phyloP scores from a whole-genome alignment of 2,329 filamentous ascomycete species.

The Penicillium paneum region DNA sequence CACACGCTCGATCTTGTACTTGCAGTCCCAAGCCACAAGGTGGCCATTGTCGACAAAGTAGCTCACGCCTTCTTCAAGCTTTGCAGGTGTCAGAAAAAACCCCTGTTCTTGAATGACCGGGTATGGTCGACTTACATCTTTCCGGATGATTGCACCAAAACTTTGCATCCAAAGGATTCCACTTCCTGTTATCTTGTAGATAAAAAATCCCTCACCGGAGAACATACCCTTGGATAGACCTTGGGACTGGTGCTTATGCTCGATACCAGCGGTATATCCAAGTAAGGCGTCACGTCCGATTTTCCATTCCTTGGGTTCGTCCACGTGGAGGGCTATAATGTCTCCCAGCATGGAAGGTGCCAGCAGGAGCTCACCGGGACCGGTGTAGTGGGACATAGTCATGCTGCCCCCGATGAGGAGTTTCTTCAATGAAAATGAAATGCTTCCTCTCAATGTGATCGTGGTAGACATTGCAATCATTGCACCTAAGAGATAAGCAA shows the following conservation, averaged over 20 bases:
- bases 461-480: constrained; percentile 96
- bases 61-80: constrained; percentile 64
- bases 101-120: neutral
- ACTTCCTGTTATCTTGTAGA: constrained; percentile 78
- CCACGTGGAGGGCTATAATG: constrained; percentile 73
- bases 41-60: constrained; percentile 94
- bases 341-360: constrained; percentile 80
- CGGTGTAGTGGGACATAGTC: constrained; percentile 73
- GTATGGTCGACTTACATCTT: constrained; percentile 61
- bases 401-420: constrained; percentile 80
- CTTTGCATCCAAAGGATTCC: constrained; percentile 88
- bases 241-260: constrained; percentile 85
- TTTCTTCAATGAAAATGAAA: constrained; percentile 91
- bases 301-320: constrained; percentile 67
- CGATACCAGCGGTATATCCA: constrained; percentile 78
- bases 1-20: constrained; percentile 86
- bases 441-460: constrained; percentile 73
- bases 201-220: constrained; percentile 84
- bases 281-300: constrained; percentile 85
- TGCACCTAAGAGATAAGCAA: constrained; percentile 51
- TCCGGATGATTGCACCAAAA: constrained; percentile 91
- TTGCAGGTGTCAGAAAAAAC: neutral
- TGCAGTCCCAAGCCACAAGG: constrained; percentile 93
- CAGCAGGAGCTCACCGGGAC: constrained; percentile 84
- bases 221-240: constrained; percentile 88